phyloP scores from a whole-genome alignment of 768 basidiomycete genomes.

The Leccinum truebloodii region DNA sequence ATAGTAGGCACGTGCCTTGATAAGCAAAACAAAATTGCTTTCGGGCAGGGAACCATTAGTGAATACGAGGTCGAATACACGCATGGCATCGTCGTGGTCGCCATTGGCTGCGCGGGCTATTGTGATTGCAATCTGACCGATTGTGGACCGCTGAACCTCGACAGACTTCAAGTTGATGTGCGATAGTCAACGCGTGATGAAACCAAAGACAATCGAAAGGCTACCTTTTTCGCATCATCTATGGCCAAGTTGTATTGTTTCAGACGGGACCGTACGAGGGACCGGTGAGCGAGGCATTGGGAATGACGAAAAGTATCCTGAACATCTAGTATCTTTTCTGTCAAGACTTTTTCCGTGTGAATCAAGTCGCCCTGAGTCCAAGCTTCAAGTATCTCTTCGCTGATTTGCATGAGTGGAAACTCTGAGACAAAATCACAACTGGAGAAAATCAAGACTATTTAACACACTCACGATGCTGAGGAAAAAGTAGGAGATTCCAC shows the following conservation, averaged over 20 bases:
- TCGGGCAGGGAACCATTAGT: neutral
- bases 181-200: too few relatives aligned
- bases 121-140: constrained; percentile 13
- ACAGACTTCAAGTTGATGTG: too few relatives aligned
- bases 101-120: constrained; percentile 1
- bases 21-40: constrained; percentile 9
- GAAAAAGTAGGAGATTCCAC: too few relatives aligned
- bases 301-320: neutral
- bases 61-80: constrained; percentile 16
- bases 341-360: constrained; percentile 1
- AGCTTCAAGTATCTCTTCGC: neutral
- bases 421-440: neutral
- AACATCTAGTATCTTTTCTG: neutral
- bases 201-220: too few relatives aligned
- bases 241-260: too few relatives aligned
- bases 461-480: neutral
- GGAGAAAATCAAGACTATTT: neutral
- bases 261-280: neutral
- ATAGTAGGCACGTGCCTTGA: constrained; percentile 5
- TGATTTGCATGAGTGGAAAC: constrained; percentile 2
- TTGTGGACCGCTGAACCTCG: too few relatives aligned
- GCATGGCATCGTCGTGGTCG: constrained; percentile 4
- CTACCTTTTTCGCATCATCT: too few relatives aligned
- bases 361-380: constrained; percentile 4
- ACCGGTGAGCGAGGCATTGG: neutral